Evolutionary conservation across 352 stramenopile genomes (phyloP).

Genomic region (Pythium aquatile): DNA sequence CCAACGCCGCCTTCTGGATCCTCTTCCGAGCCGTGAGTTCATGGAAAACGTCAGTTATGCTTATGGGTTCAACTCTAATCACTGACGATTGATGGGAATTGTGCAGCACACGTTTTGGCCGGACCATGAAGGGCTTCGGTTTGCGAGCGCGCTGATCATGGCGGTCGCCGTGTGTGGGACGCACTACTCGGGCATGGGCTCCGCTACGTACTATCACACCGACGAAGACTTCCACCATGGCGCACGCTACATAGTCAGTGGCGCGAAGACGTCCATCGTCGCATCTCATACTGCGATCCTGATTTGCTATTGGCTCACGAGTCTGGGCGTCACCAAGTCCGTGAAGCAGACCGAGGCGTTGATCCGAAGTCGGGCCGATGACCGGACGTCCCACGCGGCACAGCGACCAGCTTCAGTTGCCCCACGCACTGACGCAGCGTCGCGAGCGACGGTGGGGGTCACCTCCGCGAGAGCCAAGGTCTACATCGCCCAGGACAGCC

Average conservation of each 20-base stretch:
- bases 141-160: constrained; percentile 67
- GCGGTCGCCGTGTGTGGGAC: constrained; percentile 68
- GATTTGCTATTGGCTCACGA: constrained; percentile 56
- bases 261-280: constrained; percentile 31
- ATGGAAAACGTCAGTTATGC: background rate
- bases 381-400: constrained; percentile 2
- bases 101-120: constrained; percentile 60
- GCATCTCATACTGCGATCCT: constrained; percentile 59
- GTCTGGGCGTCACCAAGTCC: constrained; percentile 14
- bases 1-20: constrained; percentile 73
- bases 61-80: too few species aligned
- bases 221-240: constrained; percentile 31
- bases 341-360: constrained; percentile 15
- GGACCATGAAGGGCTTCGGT: constrained; percentile 42
- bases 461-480: background rate
- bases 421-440: background rate
- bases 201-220: constrained; percentile 46
- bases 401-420: background rate
- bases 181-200: constrained; percentile 63
- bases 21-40: constrained; percentile 57
- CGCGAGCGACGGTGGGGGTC: background rate
- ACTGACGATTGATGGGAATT: background rate
- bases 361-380: constrained; percentile 1
- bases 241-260: constrained; percentile 34
- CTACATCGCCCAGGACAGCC: background rate